Conservation (phyloP, 495 filamentous ascomycete genomes). For the Daldinia vernicosa region DNA sequence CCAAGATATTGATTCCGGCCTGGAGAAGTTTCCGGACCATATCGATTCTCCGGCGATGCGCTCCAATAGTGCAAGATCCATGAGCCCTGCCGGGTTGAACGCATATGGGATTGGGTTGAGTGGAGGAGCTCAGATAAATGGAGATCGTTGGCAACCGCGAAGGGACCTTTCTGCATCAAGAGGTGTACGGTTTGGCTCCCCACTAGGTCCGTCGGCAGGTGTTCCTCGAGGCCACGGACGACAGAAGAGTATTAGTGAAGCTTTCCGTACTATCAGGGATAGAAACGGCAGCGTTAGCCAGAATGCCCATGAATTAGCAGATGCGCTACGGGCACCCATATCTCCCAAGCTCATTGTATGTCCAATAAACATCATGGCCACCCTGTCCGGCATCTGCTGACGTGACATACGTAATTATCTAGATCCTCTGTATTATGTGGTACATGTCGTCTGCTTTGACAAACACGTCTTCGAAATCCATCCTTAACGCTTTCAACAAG, state of each 20-base stretch:
- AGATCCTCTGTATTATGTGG: constrained; percentile 88
- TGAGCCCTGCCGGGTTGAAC: constrained; percentile 50
- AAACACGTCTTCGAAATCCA: constrained; percentile 97
- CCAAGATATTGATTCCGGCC: constrained; percentile 48
- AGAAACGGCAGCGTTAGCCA: constrained; percentile 84
- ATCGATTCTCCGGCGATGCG: constrained; percentile 52
- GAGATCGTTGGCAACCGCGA: constrained; percentile 62
- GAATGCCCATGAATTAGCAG: constrained; percentile 91
- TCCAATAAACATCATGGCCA: constrained; percentile 37
- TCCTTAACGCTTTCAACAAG: constrained; percentile 90
- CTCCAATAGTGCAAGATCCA: constrained; percentile 42
- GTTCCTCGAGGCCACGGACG: constrained; percentile 62
- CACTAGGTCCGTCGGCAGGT: constrained; percentile 48
- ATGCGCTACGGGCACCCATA: constrained; percentile 87
- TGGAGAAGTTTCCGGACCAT: constrained; percentile 65
- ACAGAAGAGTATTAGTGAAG: constrained; percentile 86
- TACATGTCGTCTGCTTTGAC: constrained; percentile 94
- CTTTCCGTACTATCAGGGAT: constrained; percentile 79
- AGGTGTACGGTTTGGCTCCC: constrained; percentile 58
- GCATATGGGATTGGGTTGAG: constrained; percentile 47
- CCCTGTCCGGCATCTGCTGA: constrained; percentile 22
- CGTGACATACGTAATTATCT: constrained; percentile 24
- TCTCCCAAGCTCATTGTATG: constrained; percentile 87
- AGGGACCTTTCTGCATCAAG: constrained; percentile 56
- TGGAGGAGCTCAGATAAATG: constrained; percentile 44